Evolutionary conservation across 805 yeast genomes (phyloP).

Genomic region (Danielia reshetovae): DNA sequence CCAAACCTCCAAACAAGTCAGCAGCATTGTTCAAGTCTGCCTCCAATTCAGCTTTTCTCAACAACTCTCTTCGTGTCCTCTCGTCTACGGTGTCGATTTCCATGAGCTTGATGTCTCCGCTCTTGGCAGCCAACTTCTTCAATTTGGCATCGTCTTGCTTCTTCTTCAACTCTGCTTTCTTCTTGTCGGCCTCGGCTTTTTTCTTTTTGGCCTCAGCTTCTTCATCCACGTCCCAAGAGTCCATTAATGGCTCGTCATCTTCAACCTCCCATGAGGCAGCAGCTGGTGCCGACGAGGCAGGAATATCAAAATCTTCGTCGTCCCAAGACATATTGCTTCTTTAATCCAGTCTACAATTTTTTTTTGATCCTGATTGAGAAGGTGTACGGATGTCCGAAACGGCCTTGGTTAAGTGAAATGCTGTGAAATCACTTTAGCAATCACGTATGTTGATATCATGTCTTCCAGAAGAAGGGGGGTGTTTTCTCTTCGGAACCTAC

Average conservation of each 20-base stretch:
- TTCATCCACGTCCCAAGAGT: constrained; percentile 83
- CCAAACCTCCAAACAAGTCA: constrained; percentile 76
- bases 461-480: too few relatives aligned
- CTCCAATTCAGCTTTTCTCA: constrained; percentile 74
- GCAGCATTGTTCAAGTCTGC: constrained; percentile 93
- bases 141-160: constrained; percentile 46
- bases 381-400: constrained; percentile 2
- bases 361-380: neutral
- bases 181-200: constrained; percentile 39
- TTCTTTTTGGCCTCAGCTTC: constrained; percentile 60
- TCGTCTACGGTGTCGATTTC: constrained; percentile 71
- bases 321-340: constrained; percentile 54
- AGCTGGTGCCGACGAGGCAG: constrained; percentile 42
- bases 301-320: constrained; percentile 86
- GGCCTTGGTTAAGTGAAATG: too few relatives aligned
- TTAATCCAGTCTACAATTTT: neutral
- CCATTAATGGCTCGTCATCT: constrained; percentile 71
- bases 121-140: constrained; percentile 40
- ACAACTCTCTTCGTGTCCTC: constrained; percentile 66
- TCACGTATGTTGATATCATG: too few relatives aligned
- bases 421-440: too few relatives aligned
- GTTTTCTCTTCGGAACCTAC: too few relatives aligned
- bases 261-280: constrained; percentile 82
- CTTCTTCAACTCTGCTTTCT: constrained; percentile 42
- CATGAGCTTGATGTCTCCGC: constrained; percentile 36